phyloP scores from a whole-genome alignment of 495 filamentous ascomycete species.

The Cladorrhinum samala region DNA sequence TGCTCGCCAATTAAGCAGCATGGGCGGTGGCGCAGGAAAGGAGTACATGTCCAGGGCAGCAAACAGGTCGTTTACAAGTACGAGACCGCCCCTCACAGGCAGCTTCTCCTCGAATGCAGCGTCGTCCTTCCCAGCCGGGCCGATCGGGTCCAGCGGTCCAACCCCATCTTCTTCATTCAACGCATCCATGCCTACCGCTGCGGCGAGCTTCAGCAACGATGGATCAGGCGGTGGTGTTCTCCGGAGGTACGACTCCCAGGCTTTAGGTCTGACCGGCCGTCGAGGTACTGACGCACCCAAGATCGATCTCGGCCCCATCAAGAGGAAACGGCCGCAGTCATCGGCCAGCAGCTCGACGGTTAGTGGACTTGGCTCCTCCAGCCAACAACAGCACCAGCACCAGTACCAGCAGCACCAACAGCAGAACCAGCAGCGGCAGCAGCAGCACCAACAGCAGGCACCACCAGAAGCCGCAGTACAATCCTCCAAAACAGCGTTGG shows the following conservation, averaged over 20 bases:
- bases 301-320: constrained; percentile 59
- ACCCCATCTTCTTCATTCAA: neutral
- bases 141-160: neutral
- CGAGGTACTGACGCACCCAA: constrained; percentile 41
- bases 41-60: constrained; percentile 61
- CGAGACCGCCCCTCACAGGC: constrained; percentile 3
- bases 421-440: neutral
- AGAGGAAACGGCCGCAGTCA: constrained; percentile 1
- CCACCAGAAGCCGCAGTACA: too few relatives aligned
- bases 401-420: neutral
- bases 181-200: neutral
- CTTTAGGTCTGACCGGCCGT: constrained; percentile 52
- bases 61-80: constrained; percentile 6
- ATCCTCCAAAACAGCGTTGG: constrained; percentile 26
- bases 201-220: neutral
- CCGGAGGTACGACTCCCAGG: constrained; percentile 36
- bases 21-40: constrained; percentile 62
- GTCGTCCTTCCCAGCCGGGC: neutral
- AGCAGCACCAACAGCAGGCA: neutral
- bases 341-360: constrained; percentile 10
- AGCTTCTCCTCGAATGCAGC: constrained; percentile 2
- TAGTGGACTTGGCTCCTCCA: constrained; percentile 46
- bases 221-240: constrained; percentile 9
- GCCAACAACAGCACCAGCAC: constrained; percentile 50
- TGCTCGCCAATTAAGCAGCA: constrained; percentile 55